Evolutionary conservation across 2,329 filamentous ascomycete genomes (phyloP).

Genomic region (Fusarium sp.): DNA sequence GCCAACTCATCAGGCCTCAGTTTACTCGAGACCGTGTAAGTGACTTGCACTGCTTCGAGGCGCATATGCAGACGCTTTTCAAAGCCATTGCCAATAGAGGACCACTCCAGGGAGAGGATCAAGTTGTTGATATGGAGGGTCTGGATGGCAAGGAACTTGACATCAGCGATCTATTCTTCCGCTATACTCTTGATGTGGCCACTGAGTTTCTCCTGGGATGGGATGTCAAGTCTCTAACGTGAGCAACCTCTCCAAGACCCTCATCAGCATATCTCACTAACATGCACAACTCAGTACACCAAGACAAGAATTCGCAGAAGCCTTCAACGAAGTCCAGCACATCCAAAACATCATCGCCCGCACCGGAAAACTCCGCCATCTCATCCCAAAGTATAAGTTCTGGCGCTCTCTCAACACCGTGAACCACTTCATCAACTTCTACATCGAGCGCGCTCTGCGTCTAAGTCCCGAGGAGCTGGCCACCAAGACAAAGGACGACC

Average conservation of each 20-base stretch:
- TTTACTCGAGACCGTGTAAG: conserved; percentile 88
- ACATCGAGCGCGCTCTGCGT: conserved; percentile 79
- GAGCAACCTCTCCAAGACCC: conserved; percentile 21
- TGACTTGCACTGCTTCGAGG: conserved; percentile 84
- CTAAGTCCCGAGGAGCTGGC: conserved; percentile 79
- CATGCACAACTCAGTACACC: conserved; percentile 59
- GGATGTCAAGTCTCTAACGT: conserved; percentile 74
- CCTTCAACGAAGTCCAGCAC: conserved; percentile 83
- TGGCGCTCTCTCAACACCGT: conserved; percentile 73
- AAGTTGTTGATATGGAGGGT: conserved; percentile 72
- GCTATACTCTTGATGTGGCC: conserved; percentile 85
- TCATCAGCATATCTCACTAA: background rate
- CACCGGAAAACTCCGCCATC: conserved; percentile 70
- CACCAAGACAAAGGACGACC: conserved; percentile 76
- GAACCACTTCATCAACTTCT: conserved; percentile 81
- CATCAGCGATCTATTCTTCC: conserved; percentile 82
- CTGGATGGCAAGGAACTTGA: conserved; percentile 74
- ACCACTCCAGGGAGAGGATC: conserved; percentile 68
- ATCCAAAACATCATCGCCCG: conserved; percentile 77
- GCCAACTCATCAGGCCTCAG: conserved; percentile 86
- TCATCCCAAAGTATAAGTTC: conserved; percentile 76
- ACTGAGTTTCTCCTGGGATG: conserved; percentile 89
- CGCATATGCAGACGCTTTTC: conserved; percentile 81
- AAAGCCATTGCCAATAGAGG: conserved; percentile 71
- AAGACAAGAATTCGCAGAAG: conserved; percentile 78